Evolutionary conservation across 345 rosid genomes (phyloP).

Genomic region (Citrus hindsii): DNA sequence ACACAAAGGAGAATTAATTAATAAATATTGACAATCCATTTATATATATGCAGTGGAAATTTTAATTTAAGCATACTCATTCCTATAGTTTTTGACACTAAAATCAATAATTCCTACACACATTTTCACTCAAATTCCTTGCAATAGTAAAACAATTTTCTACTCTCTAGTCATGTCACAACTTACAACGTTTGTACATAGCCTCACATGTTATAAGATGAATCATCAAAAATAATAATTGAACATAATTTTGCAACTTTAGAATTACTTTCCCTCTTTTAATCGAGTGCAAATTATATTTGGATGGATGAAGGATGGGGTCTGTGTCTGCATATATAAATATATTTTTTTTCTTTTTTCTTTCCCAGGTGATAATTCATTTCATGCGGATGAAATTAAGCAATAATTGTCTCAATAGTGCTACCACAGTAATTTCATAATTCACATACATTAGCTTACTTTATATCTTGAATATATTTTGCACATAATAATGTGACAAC

Average conservation of each 20-base stretch:
- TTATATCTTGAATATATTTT: neutral
- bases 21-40: neutral
- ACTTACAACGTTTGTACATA: slow-evolving; percentile 1
- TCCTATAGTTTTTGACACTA: neutral
- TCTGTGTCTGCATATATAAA: no score
- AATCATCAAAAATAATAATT: neutral
- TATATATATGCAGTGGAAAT: neutral
- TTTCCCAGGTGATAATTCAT: neutral
- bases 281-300: neutral
- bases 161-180: neutral
- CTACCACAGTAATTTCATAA: neutral
- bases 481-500: slow-evolving; percentile 1
- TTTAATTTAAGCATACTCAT: neutral
- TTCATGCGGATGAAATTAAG: slow-evolving; percentile 1
- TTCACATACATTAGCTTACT: neutral
- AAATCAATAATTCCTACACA: neutral
- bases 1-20: neutral
- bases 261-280: neutral
- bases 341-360: neutral
- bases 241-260: neutral
- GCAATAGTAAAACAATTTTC: neutral
- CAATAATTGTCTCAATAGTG: neutral
- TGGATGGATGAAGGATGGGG: neutral
- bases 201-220: neutral
- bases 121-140: neutral